Evolutionary conservation across 257 asterid genomes (phyloP).

Genomic region (Salvia rosmarinus): DNA sequence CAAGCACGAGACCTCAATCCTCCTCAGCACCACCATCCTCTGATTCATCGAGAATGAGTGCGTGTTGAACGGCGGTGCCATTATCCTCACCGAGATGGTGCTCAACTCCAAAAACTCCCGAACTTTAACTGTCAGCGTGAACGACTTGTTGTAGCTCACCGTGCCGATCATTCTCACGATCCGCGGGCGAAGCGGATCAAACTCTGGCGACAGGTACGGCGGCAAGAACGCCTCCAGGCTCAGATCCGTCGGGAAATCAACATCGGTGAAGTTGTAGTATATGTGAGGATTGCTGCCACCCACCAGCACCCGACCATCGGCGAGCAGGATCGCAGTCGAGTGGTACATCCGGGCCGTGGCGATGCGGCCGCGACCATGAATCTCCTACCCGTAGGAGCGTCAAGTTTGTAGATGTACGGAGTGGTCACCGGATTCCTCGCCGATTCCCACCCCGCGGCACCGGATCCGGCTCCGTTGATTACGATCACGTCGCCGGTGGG

Average conservation of each 20-base stretch:
- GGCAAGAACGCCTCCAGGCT: constrained; percentile 73
- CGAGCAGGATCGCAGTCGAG: constrained; percentile 55
- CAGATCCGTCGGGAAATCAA: constrained; percentile 74
- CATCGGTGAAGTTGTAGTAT: too few species aligned
- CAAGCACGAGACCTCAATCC: constrained; percentile 24
- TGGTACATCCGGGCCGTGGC: constrained; percentile 60
- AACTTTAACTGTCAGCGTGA: constrained; percentile 44
- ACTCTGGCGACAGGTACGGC: constrained; percentile 47
- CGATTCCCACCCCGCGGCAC: constrained; percentile 65
- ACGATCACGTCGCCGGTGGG: constrained; percentile 58
- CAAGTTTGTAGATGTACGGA: constrained; percentile 56
- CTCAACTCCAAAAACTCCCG: constrained; percentile 18
- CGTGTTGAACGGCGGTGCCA: constrained; percentile 65
- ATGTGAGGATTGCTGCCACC: too few species aligned
- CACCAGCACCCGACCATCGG: constrained; percentile 59
- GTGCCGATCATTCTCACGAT: constrained; percentile 16
- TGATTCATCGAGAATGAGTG: constrained; percentile 62
- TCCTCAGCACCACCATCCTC: constrained; percentile 63
- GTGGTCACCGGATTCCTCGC: constrained; percentile 51
- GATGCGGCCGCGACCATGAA: constrained; percentile 50
- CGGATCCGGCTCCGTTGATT: constrained; percentile 65
- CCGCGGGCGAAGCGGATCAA: constrained; percentile 45
- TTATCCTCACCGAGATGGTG: constrained; percentile 46
- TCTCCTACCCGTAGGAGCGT: background rate
- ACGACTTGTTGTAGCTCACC: constrained; percentile 36